Percentiles rank a stretch among this genome's conserved stretches.
Evolutionary conservation across 768 basidiomycete species (phyloP).

Genomic region (Xerocomus brunneocitrinus): DNA sequence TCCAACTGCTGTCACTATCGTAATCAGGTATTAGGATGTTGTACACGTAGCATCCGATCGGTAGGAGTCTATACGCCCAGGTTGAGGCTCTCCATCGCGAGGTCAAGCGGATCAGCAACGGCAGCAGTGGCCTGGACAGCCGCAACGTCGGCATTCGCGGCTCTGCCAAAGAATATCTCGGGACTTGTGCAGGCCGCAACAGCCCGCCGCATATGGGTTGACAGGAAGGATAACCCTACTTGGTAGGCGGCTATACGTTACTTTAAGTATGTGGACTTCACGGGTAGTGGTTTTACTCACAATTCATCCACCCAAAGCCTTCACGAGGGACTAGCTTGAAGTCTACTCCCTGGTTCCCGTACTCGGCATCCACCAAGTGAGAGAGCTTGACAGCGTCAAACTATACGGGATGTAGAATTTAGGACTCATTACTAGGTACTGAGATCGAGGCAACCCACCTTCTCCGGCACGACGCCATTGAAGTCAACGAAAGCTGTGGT

Average conservation of each 20-base stretch:
- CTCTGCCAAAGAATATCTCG: conserved; percentile 76
- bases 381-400: conserved; percentile 96
- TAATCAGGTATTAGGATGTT: conserved; percentile 13
- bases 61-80: conserved; percentile 16
- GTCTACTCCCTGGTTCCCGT: conserved; percentile 93
- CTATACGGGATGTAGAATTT: conserved; percentile 31
- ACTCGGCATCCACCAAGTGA: conserved; percentile 95
- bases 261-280: conserved; percentile 1
- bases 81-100: conserved; percentile 57
- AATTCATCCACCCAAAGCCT: conserved; percentile 99
- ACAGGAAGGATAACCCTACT: conserved; percentile 92
- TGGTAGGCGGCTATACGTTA: conserved; percentile 77
- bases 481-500: conserved; percentile 94
- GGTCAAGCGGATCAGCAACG: conserved; percentile 52
- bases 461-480: conserved; percentile 97
- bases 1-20: neutral
- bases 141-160: conserved; percentile 31
- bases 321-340: conserved; percentile 97
- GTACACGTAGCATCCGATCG: conserved; percentile 1
- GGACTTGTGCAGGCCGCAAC: conserved; percentile 93
- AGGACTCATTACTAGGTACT: neutral
- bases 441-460: conserved; percentile 41
- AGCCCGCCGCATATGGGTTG: conserved; percentile 91
- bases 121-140: conserved; percentile 34
- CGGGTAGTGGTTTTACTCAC: conserved; percentile 38